Evolutionary conservation across 805 yeast species (phyloP), one percentile per base, ranked within the genome.

Genomic region (Clavispora vitiphila): DNA sequence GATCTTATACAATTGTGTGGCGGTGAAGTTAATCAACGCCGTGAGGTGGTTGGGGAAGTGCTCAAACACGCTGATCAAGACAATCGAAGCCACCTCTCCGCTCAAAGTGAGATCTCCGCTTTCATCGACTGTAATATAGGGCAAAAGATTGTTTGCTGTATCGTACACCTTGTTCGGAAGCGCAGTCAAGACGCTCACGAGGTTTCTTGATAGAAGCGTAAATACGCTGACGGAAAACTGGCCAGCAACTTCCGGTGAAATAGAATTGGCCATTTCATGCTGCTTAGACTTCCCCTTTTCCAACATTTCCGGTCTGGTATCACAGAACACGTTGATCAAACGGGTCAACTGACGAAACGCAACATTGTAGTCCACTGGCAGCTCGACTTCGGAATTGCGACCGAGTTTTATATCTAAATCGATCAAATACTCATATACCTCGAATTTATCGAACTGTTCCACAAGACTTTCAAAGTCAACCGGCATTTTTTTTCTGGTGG

Each of bases 21-120:
- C 53, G 5, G 71, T 54, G 45, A 54, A 69, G 42, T 49, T 60
- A 35, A 64, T 48, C 49, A 69, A 60, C 3, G 73, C 60, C 9
- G 64, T 57, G 35, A 68, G 51, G 9, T 63, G 61, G 30, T 62
- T 56, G 3, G 74, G 74, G 39, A 54, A 67, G 1, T 52, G 40
- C 34, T 68, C 71, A 50, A 63, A 61, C 23, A 70, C 42, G 42
- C 69, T 74, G 35, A 61, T 64, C 35, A 69, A 57, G 10, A 70
- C 40, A 14, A 68, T 47, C 7, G 60, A 52, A 2, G 68, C 56
- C 18, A 64, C 45, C 12, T 54, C 46, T 10, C 59, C 53, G 3
- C 51, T 49, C 3, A 46, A 39, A 5, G 54, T 19, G 12, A 58
- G 41, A 7, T 48, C 50, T 20, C 49, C 53, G 20, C 19, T 41